Base-by-base conservation (phyloP, 768 basidiomycete species). In the Tricholoma sp. region DNA sequence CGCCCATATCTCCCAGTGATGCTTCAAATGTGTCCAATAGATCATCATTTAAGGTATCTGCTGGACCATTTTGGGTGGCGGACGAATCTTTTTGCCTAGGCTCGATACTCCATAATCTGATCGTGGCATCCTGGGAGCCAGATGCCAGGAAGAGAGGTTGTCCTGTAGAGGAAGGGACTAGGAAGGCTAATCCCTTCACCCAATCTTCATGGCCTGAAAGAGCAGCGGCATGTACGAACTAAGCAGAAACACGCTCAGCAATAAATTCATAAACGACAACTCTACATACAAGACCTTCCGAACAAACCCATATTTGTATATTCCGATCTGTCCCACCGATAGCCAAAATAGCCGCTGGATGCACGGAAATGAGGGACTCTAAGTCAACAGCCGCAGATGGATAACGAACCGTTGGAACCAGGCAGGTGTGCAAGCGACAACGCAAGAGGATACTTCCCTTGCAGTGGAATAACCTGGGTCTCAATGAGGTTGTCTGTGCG, bases 201-300 rank as follows among this genome's bases (percentile, higher is more conserved):
- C 97, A 99, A 65, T 99, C 96, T 77, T 97, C 91, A 66, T 99
- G 97, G 2, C 97, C 97, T 11, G 82, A 73, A 50, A 91, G 75
- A 0, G 75, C 72, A 3, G 82, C 81, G 18, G 84, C 81, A 54
- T 72, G 77, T 12, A 85, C 75, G 66, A 86, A 89, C 88, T 87
- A 29, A 29, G 45, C 24, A 34, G 34, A 34, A 46, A 32, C 54
- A 18, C 59, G 32, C 32, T 47, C 12, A 46, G 50, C 54, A 45
- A 31, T 31, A 32, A 46, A 32, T 16, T 21, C 6, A 35, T 3
- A 12, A 46, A 49, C 45, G n/a, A 57, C n/a, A 19, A 53, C 60
- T 49, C 6, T 9, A 67, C 79, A 24, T 66, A 88, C 87, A 50
- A 67, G 64, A 47, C 74, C 77, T 14, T 86, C 83, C 2, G 85